These are phyloP conservation scores for Spathaspora girioi DNA, from an alignment of 805 yeast species.

Conservation along the genomic window DNA sequence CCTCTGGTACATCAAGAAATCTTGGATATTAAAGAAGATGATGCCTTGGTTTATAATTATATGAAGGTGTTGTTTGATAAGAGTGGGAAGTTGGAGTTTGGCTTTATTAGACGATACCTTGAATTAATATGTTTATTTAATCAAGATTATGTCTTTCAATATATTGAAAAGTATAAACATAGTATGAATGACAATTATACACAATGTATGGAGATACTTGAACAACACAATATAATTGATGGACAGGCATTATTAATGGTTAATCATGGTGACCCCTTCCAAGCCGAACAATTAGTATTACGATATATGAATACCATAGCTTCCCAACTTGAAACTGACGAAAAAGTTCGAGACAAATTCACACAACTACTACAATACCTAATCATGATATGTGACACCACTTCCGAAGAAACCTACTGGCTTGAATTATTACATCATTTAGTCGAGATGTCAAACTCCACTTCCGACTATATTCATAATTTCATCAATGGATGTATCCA, in stretches of 20 bases:
- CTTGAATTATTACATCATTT: slow-evolving; percentile 21
- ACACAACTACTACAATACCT: slow-evolving; percentile 33
- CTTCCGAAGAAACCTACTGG: slow-evolving; percentile 17
- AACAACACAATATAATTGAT: slow-evolving; percentile 18
- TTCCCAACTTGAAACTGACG: slow-evolving; percentile 10
- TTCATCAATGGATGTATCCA: slow-evolving; percentile 27
- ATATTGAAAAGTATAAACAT: slow-evolving; percentile 10
- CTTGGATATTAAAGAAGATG: slow-evolving; percentile 25
- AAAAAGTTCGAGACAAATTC: slow-evolving; percentile 14
- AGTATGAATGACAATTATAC: slow-evolving; percentile 3
- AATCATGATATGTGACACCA: slow-evolving; percentile 21
- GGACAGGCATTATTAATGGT: slow-evolving; percentile 28
- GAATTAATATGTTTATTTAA: slow-evolving; percentile 20
- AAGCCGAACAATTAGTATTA: slow-evolving; percentile 28
- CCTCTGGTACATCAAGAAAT: slow-evolving; percentile 39
- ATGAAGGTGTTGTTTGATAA: slow-evolving; percentile 25
- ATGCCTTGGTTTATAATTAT: slow-evolving; percentile 25
- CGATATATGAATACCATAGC: slow-evolving; percentile 12
- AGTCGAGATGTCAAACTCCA: slow-evolving; percentile 15
- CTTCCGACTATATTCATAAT: background rate
- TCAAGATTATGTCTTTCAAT: slow-evolving; percentile 9
- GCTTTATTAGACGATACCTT: slow-evolving; percentile 15
- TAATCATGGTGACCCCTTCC: slow-evolving; percentile 15
- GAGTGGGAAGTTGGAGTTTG: slow-evolving; percentile 6
- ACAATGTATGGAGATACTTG: slow-evolving; percentile 14